Percentiles rank a stretch among this genome's conserved stretches.
These are phyloP conservation scores for Cryptococcus sp. DNA, from an alignment of 1,284 basidiomycete genomes.

Conservation along the genomic window DNA sequence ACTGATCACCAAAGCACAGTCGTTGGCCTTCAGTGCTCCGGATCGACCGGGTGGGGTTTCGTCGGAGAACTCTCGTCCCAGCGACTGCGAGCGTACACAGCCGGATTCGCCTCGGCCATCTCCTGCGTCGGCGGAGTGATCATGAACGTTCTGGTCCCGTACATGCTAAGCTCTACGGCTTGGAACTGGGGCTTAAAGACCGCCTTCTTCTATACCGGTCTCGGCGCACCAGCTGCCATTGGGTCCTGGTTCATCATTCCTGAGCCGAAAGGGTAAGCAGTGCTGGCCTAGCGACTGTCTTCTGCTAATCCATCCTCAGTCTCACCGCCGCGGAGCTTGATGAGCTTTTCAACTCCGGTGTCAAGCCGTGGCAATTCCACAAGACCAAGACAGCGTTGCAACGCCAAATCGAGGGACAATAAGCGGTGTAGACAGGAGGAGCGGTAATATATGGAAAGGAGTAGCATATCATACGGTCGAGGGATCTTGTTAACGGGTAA, in stretches of 20 bases:
- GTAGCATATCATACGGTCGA: too few species aligned
- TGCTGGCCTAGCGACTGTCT: not conserved
- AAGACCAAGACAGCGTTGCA: too few species aligned
- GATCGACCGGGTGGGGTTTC: conserved; percentile 31
- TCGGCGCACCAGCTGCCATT: conserved; percentile 20
- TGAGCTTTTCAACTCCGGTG: too few species aligned
- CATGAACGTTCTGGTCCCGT: conserved; percentile 26
- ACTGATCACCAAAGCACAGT: conserved; percentile 7
- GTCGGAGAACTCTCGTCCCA: conserved; percentile 33
- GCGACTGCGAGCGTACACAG: conserved; percentile 26
- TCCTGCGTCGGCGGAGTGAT: conserved; percentile 21
- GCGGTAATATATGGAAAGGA: too few species aligned
- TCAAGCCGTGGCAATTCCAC: too few species aligned
- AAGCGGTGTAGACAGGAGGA: too few species aligned
- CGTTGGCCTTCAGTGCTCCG: conserved; percentile 26
- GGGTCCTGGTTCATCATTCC: conserved; percentile 30
- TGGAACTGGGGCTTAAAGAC: conserved; percentile 25
- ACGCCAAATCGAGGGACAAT: too few species aligned
- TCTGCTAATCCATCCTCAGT: conserved; percentile 4
- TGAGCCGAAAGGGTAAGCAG: conserved; percentile 24
- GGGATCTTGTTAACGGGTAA: too few species aligned
- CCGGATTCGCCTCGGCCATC: conserved; percentile 29
- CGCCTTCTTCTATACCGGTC: conserved; percentile 27
- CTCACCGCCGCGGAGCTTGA: conserved; percentile 25
- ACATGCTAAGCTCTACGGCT: conserved; percentile 23